Evolutionary conservation across 2,329 filamentous ascomycete species (phyloP), one percentile per base, ranked within the genome.

Genomic region (Botrytis deweyae): DNA sequence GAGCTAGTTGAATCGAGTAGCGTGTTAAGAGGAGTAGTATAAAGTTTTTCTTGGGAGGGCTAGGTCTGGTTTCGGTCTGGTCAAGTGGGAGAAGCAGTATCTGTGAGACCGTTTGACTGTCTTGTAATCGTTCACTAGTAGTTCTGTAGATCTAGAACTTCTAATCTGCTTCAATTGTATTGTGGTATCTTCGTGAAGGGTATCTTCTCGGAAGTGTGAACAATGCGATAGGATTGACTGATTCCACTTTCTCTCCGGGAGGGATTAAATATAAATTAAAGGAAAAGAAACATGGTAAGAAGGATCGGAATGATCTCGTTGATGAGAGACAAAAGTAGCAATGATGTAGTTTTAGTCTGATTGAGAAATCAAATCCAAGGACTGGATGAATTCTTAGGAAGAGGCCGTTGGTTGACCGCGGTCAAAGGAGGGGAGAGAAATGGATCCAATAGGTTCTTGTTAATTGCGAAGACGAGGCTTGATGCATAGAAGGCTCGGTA

Each of bases 401-500:
- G n/a, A 29, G 52, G 52, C n/a, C 52, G 52, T 62, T n/a, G 40
- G 52, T 62, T n/a, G 40, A 29, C 62, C 16, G 40, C 12, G n/a
- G n/a, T 29, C 66, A n/a, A 58, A 29, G 38, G 38, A 58, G 38
- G 29, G 46, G 36, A 55, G 33, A 42, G 29, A 36, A n/a, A 29
- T 58, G 14, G 59, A 72, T 72, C 25, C 36, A n/a, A 42, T 33
- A 36, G 33, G 44, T 14, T 22, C 61, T 58, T 52, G 52, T 64
- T 14, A 33, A 49, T 71, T 25, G 36, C 20, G 38, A 66, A 66
- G 49, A 66, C 36, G n/a, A 42, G 44, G 70, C 46, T 42, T 70
- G 8, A 64, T 72, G 70, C 70, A 72, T n/a, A 33, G 70, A 72
- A 72, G 70, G 70, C 70, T 66, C 66, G 70, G 70, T 72, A 58